phyloP scores from a whole-genome alignment of 176 grass and related monocot genomes.

The Melocanna baccifera region DNA sequence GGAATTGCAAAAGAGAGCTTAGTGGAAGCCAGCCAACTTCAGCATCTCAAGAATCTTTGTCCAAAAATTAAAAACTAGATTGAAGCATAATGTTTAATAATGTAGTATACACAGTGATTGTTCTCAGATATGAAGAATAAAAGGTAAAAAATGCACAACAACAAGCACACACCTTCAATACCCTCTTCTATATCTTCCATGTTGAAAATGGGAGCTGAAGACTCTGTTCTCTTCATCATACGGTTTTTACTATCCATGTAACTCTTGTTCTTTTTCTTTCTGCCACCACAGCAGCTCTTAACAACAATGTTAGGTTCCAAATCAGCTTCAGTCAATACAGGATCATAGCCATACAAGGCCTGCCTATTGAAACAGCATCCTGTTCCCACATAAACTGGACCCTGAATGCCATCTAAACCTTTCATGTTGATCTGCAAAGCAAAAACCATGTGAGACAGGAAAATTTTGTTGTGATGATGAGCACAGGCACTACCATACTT shows the following conservation, averaged over 20 bases:
- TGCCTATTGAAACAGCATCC: slow-evolving; percentile 99
- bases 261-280: slow-evolving; percentile 93
- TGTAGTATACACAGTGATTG: background rate
- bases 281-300: slow-evolving; percentile 94
- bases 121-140: background rate
- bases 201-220: slow-evolving; percentile 97
- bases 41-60: background rate
- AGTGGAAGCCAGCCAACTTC: slow-evolving; percentile 10
- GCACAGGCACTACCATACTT: slow-evolving; percentile 30
- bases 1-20: slow-evolving; percentile 24
- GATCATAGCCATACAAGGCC: slow-evolving; percentile 97
- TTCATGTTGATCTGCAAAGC: slow-evolving; percentile 97
- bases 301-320: slow-evolving; percentile 88
- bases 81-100: background rate
- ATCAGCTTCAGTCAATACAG: slow-evolving; percentile 96
- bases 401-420: slow-evolving; percentile 99
- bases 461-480: background rate
- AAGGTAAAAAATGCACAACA: background rate
- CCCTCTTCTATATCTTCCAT: slow-evolving; percentile 99
- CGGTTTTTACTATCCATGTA: slow-evolving; percentile 94
- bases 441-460: slow-evolving; percentile 31
- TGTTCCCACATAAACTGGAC: slow-evolving; percentile 95
- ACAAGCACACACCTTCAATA: slow-evolving; percentile 69
- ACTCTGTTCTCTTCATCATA: slow-evolving; percentile 96
- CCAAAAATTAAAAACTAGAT: background rate